phyloP scores from a whole-genome alignment of 2,329 filamentous ascomycete genomes.

The Pseudohalonectria lignicola region DNA sequence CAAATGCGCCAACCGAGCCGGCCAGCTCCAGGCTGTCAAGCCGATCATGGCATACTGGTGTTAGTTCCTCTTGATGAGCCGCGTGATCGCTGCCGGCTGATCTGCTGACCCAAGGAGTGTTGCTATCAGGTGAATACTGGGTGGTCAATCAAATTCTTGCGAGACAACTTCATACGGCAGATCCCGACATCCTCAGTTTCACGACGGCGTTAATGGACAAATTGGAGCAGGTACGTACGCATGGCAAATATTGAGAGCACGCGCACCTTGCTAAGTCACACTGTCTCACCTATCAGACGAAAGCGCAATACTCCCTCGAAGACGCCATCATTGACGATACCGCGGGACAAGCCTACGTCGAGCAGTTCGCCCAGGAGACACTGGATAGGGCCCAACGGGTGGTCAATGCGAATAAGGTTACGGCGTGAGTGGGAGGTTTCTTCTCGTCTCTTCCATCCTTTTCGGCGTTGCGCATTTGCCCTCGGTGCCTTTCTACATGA shows the following conservation, averaged over 20 bases:
- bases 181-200: constrained; percentile 69
- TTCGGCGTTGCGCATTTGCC: too few relatives aligned
- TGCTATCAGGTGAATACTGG: constrained; percentile 74
- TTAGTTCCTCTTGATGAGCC: constrained; percentile 41
- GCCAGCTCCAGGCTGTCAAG: constrained; percentile 73
- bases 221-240: constrained; percentile 55
- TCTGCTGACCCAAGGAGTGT: too few relatives aligned
- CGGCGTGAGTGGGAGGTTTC: constrained; percentile 41
- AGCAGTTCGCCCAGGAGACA: constrained; percentile 85
- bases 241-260: too few relatives aligned
- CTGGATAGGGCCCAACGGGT: constrained; percentile 77
- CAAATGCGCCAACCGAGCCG: constrained; percentile 73
- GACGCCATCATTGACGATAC: constrained; percentile 61
- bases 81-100: too few relatives aligned
- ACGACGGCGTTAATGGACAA: constrained; percentile 83
- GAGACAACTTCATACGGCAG: constrained; percentile 65
- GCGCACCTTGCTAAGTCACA: background rate
- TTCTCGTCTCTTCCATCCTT: background rate
- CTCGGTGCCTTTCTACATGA: too few relatives aligned
- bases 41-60: constrained; percentile 94
- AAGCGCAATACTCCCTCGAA: constrained; percentile 1
- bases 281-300: background rate
- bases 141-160: constrained; percentile 85
- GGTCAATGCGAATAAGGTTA: constrained; percentile 72
- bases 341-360: constrained; percentile 82